Base-by-base conservation (phyloP, 108 stramenopile genomes). In the Stephanodiscus triporus region DNA sequence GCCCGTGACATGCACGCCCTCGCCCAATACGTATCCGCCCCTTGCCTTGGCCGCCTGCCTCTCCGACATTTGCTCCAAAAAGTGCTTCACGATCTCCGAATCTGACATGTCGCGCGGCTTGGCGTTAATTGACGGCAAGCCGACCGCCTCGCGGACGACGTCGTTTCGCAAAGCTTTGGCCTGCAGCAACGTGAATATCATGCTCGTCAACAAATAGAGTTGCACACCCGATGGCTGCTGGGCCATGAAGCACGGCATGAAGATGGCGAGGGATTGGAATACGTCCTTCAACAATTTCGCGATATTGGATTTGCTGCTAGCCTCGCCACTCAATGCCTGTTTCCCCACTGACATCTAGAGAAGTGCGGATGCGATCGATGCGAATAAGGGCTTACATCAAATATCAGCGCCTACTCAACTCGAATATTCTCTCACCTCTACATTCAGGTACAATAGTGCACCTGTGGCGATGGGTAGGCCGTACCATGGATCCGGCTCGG, bases 401-500 rank as follows among this genome's bases (percentile, higher is more conserved):
- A n/a, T n/a, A n/a, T n/a, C n/a, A n/a, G n/a, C n/a, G n/a, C n/a
- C n/a, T n/a, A n/a, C n/a, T n/a, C n/a, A n/a, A n/a, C n/a, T n/a
- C n/a, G n/a, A n/a, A 4, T 11, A 8, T 4, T 1, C 40, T 11
- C 40, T 90, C 36, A 87, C 77, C 68, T 95, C 94, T 10, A 95
- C 90, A 57, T 95, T 91, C 38, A 83, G 62, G 66, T 95, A 95
- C 38, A 95, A 40, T 66, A 91, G 72, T 23, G 67, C 64, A 11
- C 94, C 94, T 5, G 85, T 85, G 10, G 78, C 50, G 14, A 95
- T 89, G 16, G 94, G 94, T n/a, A 95, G 78, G 11, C 84, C 91
- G 68, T 87, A 92, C 86, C 86, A 92, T 24, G 94, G 91, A 85
- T 95, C 94, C 11, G 94, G 91, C 70, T 95, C 94, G 13, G 91